These are phyloP conservation scores for Umbelopsis sp. DNA, from an alignment of 192 early-diverging fungal genomes.

Conservation along the genomic window DNA sequence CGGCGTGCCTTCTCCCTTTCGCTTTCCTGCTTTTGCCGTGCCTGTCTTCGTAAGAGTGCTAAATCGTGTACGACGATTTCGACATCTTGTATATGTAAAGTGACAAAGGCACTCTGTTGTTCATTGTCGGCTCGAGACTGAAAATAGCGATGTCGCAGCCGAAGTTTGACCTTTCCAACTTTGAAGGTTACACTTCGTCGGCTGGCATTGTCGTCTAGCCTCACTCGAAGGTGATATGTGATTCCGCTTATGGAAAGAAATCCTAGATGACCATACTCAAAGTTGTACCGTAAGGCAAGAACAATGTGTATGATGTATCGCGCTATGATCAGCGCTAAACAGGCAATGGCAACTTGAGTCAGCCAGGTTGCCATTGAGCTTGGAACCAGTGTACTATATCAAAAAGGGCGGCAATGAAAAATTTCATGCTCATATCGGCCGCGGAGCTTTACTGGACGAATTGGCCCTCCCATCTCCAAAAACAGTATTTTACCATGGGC, in stretches of 20 bases:
- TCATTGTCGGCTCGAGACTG: conserved; percentile 28
- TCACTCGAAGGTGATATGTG: conserved; percentile 25
- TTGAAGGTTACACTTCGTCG: conserved; percentile 13
- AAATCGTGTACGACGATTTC: conserved; percentile 22
- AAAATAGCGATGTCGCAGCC: conserved; percentile 22
- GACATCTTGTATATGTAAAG: conserved; percentile 36
- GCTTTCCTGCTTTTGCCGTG: neutral
- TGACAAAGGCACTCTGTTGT: conserved; percentile 21
- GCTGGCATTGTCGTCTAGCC: neutral
- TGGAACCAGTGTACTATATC: too few species aligned
- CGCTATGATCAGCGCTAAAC: conserved; percentile 20
- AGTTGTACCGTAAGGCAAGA: conserved; percentile 31
- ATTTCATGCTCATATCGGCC: too few species aligned
- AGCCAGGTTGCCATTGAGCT: conserved; percentile 15
- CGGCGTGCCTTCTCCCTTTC: conserved; percentile 2
- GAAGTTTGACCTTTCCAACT: conserved; percentile 36
- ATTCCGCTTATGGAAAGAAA: conserved; percentile 37
- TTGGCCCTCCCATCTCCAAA: too few species aligned
- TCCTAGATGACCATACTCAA: conserved; percentile 34
- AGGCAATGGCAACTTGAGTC: conserved; percentile 19
- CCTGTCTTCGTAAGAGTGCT: neutral
- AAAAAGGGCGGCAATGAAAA: too few species aligned
- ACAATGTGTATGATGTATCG: conserved; percentile 17
- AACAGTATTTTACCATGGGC: too few species aligned
- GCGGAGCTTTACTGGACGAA: too few species aligned